Evolutionary conservation across 2,329 filamentous ascomycete genomes (phyloP), one percentile per base, ranked within the genome.

Genomic region (Neofusicoccum kwambonambiense): DNA sequence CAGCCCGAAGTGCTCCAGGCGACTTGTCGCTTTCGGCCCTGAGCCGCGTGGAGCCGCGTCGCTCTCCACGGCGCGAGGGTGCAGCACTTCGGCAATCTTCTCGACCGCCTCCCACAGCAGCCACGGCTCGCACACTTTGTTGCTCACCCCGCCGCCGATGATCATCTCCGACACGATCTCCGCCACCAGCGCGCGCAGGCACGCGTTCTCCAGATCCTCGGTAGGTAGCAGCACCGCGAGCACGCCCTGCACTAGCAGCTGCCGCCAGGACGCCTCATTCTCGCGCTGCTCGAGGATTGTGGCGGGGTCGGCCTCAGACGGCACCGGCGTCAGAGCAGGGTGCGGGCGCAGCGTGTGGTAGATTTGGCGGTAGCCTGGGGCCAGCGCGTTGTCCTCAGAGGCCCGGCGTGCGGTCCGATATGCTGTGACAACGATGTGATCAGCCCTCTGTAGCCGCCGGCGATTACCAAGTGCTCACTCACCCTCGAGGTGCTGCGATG

Each of bases 111-210:
- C 93, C 87, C 90, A 97, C 69, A 98, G 78, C 72, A 97, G 85
- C 91, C 92, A 96, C 27, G 91, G 91, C 78, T 98, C 89, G 70
- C 90, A 92, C 45, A 90, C 84, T 75, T 90, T 96, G 72, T 89
- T 90, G 71, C 89, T 88, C 71, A 97, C 83, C 65, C 90, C 85
- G 70, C 92, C 93, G 67, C 92, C 92, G 68, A 99, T 83, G 67
- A 98, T 91, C 75, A 96, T 88, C 77, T 97, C 93, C 6, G 93
- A 91, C 67, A 98, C 84, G 69, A 98, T 90, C 78, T 97, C 92
- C 63, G 89, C 88, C 67, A 97, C 90, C 67, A 99, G 82, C 41
- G 91, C 86, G 64, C 91, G 90, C 71, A 98, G 82, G 75, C 92
- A 96, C 62, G 87, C 87, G 75, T 97, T 98, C 72, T 94, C 88